Evolutionary conservation across 192 early-diverging fungal species (phyloP), one percentile per base, ranked within the genome.

Genomic region (Backusella westeae): DNA sequence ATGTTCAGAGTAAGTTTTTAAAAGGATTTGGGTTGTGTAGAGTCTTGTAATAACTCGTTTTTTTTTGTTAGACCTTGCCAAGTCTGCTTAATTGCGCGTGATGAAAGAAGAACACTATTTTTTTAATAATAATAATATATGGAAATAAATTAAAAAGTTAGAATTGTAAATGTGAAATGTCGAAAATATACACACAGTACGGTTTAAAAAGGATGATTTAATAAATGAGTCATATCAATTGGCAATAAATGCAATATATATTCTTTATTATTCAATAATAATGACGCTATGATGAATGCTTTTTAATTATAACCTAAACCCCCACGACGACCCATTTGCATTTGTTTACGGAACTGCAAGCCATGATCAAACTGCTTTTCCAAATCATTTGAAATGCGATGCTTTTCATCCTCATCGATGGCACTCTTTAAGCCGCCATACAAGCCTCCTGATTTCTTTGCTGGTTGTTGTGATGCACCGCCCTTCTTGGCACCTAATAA

Each of bases 401-500:
- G 74, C 9, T 81, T 84, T 8, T 85, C 79, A 73, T 86, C 82
- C 12, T 74, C 74, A 73, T 91, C 86, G 44, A 91, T 90, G 1
- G 85, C 88, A 1, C 84, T 86, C 10, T 77, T 81, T 41, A 84
- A 66, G 1, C 79, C 79, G n/a, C 84, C 84, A 59, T 77, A 87
- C n/a, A 86, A 73, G 10, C 85, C 83, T n/a, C 69, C 53, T 14
- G 44, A 59, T 26, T 77, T 77, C 29, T 78, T 77, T 65, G 77
- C 80, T 4, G 75, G 59, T 26, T 74, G 69, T n/a, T 80, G 2
- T 32, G 46, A 44, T 19, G 6, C 34, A 4, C 29, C 67, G 8
- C 10, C 65, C 75, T 91, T 91, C 67, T 90, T 90, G 23, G 87
- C 90, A 0, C 89, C 89, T 39, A 91, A 75, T 21, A 91, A 82